These are phyloP conservation scores for Gigaspora rosea DNA, from an alignment of 192 early-diverging fungal genomes.

Conservation along the genomic window DNA sequence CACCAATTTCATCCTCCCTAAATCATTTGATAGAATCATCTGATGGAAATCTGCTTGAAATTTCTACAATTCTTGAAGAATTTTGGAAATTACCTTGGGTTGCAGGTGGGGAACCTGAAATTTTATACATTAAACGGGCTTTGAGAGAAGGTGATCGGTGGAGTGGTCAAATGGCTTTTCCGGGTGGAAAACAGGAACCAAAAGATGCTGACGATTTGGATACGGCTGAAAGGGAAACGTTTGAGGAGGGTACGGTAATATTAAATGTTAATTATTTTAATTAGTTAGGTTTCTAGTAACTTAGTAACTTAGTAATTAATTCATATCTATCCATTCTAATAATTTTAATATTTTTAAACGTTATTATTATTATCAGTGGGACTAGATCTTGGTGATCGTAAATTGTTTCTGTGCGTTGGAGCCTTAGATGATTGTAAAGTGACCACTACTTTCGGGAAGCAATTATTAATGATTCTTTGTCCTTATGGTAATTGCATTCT, in stretches of 20 bases:
- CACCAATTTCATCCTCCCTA: not conserved
- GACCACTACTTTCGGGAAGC: conserved; percentile 46
- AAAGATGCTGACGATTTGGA: conserved; percentile 46
- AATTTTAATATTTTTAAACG: too few relatives aligned
- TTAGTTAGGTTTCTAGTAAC: too few relatives aligned
- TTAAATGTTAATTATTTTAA: not conserved
- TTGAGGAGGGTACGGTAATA: conserved; percentile 35
- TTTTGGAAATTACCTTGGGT: conserved; percentile 48
- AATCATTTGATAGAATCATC: too few relatives aligned
- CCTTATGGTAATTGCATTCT: conserved; percentile 42
- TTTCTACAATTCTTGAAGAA: conserved; percentile 32
- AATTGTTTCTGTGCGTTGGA: conserved; percentile 41
- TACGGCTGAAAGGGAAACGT: conserved; percentile 44
- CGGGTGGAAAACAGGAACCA: conserved; percentile 46
- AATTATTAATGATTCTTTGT: conserved; percentile 48
- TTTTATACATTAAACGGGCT: conserved; percentile 46
- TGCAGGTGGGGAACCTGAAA: conserved; percentile 41
- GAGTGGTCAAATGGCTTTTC: conserved; percentile 50
- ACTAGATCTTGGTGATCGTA: conserved; percentile 42
- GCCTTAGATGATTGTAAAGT: conserved; percentile 49
- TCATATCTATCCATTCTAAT: too few relatives aligned
- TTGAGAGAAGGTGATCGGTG: conserved; percentile 51
- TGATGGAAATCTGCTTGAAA: not conserved
- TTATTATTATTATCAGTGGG: conserved; percentile 25
- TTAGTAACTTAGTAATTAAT: too few relatives aligned